Percentiles rank a stretch among this genome's conserved stretches.
These are phyloP conservation scores for Dothideomycetes sp. DNA, from an alignment of 2,329 filamentous ascomycete species.

Conservation along the genomic window DNA sequence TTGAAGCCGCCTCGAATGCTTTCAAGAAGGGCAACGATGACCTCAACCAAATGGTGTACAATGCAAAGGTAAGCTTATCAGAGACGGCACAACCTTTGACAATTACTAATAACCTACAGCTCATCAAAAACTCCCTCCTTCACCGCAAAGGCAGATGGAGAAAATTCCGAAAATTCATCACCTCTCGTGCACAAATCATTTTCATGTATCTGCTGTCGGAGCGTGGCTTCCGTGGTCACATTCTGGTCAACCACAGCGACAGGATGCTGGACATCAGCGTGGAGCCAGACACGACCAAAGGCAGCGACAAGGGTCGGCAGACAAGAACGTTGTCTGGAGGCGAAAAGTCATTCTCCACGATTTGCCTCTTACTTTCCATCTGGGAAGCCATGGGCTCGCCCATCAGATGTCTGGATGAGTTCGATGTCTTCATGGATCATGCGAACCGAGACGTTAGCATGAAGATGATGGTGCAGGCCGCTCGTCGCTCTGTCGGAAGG, in stretches of 20 bases:
- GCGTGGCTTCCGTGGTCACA: conserved; percentile 72
- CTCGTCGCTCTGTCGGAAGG: conserved; percentile 73
- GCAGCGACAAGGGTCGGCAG: conserved; percentile 59
- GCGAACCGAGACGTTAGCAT: conserved; percentile 91
- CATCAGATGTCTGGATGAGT: conserved; percentile 90
- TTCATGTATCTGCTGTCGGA: conserved; percentile 86
- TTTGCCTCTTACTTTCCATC: conserved; percentile 81
- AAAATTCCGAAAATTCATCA: conserved; percentile 73
- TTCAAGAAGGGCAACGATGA: conserved; percentile 13
- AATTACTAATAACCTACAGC: conserved; percentile 23
- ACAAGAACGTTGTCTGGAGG: conserved; percentile 91
- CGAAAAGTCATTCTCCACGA: conserved; percentile 95
- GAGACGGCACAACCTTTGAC: conserved; percentile 9
- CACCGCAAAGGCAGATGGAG: conserved; percentile 67
- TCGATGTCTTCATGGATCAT: conserved; percentile 98
- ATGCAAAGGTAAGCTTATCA: conserved; percentile 34
- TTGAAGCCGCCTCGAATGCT: not conserved
- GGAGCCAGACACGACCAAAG: conserved; percentile 58
- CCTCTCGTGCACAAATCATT: conserved; percentile 69
- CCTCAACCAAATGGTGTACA: conserved; percentile 14
- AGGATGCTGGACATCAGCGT: conserved; percentile 69
- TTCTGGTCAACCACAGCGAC: conserved; percentile 66
- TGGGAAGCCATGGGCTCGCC: conserved; percentile 99
- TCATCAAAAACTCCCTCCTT: conserved; percentile 47
- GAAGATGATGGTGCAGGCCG: conserved; percentile 82